A percentile compares a stretch with the other conserved stretches of the same genome.
These are phyloP conservation scores for Leishmania tarentolae DNA, from an alignment of 208 protist species.

Conservation along the genomic window DNA sequence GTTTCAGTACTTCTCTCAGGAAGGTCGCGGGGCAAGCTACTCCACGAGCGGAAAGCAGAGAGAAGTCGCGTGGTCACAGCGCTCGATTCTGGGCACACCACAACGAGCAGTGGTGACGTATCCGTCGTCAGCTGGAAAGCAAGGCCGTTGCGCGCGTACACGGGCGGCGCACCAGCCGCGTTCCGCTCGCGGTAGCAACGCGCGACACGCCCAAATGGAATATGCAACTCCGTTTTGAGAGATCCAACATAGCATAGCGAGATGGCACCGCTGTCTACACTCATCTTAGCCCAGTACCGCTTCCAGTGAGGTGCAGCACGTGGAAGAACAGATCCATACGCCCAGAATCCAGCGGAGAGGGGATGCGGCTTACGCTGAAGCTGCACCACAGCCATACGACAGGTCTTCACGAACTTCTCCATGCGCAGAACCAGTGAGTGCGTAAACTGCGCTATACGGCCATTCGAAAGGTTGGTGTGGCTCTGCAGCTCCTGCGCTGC, in stretches of 20 bases:
- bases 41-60: slow-evolving; percentile 26
- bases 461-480: not conserved
- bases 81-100: slow-evolving; percentile 45
- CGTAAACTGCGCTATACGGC: not conserved
- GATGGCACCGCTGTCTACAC: slow-evolving; percentile 21
- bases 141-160: slow-evolving; percentile 51
- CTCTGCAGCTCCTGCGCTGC: slow-evolving; percentile 1
- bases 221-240: slow-evolving; percentile 20
- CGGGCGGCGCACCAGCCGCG: slow-evolving; percentile 28
- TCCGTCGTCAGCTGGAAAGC: slow-evolving; percentile 42
- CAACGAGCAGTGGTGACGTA: slow-evolving; percentile 41
- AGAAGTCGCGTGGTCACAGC: slow-evolving; percentile 43
- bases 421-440: slow-evolving; percentile 14
- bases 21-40: not conserved
- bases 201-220: slow-evolving; percentile 27
- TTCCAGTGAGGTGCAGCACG: slow-evolving; percentile 48
- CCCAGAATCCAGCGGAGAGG: slow-evolving; percentile 61
- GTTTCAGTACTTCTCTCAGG: not conserved
- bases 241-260: slow-evolving; percentile 28
- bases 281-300: slow-evolving; percentile 49
- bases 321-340: slow-evolving; percentile 50
- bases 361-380: slow-evolving; percentile 18
- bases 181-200: slow-evolving; percentile 30
- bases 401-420: slow-evolving; percentile 15
- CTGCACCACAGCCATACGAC: slow-evolving; percentile 14